Evolutionary conservation across 305 asterid genomes (phyloP).

Genomic region (Fraxinus latifolia): DNA sequence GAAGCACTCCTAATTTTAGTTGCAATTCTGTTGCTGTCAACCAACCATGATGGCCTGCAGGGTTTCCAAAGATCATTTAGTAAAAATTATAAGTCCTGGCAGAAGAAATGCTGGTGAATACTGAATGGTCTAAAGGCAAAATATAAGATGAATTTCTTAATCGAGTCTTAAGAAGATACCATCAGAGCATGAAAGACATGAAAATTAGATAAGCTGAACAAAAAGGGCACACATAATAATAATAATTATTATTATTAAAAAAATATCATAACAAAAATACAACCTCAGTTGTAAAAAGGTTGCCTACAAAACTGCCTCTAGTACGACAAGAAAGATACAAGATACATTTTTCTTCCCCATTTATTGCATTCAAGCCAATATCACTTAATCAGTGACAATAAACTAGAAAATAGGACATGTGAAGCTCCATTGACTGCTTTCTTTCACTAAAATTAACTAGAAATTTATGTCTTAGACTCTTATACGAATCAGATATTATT

Average conservation of each 20-base stretch:
- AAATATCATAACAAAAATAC: background rate
- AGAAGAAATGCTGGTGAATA: background rate
- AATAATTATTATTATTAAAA: background rate
- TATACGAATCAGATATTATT: background rate
- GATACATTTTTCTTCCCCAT: background rate
- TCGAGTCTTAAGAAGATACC: background rate
- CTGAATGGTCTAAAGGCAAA: background rate
- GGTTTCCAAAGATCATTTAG: background rate
- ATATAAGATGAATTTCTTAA: background rate
- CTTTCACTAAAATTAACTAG: background rate
- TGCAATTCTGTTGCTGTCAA: slow-evolving; percentile 79
- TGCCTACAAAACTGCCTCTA: background rate
- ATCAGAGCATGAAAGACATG: background rate
- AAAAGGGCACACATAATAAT: background rate
- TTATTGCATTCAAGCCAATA: background rate
- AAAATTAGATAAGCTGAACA: background rate
- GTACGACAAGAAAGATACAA: background rate
- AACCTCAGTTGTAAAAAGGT: background rate
- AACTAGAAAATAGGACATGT: background rate
- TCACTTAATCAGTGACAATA: background rate
- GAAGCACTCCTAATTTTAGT: slow-evolving; percentile 91
- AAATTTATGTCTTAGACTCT: background rate
- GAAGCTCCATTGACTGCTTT: background rate
- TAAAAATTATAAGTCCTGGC: slow-evolving; percentile 5
- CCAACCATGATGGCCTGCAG: slow-evolving; percentile 84